Percentiles rank a stretch among this genome's conserved stretches.
phyloP scores from a whole-genome alignment of 495 filamentous ascomycete genomes.

The Penicillium arizonense region DNA sequence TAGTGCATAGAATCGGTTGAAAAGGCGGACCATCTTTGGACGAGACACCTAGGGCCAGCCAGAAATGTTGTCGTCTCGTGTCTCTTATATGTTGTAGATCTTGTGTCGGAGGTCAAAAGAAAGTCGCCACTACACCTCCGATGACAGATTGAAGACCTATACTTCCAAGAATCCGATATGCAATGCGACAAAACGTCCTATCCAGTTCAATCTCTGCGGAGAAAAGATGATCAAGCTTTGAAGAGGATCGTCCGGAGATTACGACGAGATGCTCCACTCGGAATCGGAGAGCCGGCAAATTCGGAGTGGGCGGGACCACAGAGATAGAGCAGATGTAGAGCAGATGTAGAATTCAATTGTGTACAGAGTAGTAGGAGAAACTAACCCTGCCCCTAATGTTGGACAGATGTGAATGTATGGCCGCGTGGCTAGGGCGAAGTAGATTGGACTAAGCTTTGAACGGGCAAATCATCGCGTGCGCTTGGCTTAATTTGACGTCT shows the following conservation, averaged over 20 bases:
- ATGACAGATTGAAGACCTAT: background rate
- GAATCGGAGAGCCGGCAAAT: slow-evolving; percentile 5
- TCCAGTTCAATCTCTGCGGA: background rate
- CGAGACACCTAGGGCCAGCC: background rate
- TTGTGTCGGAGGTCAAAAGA: background rate
- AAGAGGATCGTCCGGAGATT: background rate
- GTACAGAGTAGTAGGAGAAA: background rate
- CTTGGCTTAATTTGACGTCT: background rate
- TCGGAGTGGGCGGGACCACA: slow-evolving; percentile 8
- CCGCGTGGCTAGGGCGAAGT: slow-evolving; percentile 1
- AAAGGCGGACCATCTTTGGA: slow-evolving; percentile 24
- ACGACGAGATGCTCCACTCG: slow-evolving; percentile 6
- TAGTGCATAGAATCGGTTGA: slow-evolving; percentile 35
- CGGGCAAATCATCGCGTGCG: background rate
- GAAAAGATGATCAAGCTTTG: background rate
- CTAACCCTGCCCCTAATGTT: background rate
- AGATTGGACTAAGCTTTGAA: background rate
- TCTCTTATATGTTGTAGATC: background rate
- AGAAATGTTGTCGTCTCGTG: background rate
- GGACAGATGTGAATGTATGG: background rate
- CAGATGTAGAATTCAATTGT: background rate
- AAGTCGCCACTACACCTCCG: background rate
- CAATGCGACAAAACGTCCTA: background rate
- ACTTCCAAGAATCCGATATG: background rate
- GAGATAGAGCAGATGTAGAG: background rate